Evolutionary conservation across 768 basidiomycete species (phyloP), one percentile per base, ranked within the genome.

Genomic region (Hemileccinum rubropunctum): DNA sequence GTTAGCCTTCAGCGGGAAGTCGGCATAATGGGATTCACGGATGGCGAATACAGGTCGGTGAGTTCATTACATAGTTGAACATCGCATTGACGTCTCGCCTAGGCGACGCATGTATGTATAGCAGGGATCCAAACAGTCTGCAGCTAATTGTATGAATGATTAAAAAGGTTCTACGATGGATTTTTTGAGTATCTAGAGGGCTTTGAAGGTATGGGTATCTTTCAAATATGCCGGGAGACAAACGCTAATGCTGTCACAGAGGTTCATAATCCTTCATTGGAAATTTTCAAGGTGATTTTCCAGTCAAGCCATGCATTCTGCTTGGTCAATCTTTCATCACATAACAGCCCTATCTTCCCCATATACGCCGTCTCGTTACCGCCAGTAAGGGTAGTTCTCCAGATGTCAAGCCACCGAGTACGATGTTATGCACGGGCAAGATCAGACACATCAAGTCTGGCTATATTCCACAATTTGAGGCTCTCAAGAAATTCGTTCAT

Each of bases 391-490:
- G 9, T 3, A 18, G 3, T 30, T 32, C 36, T 49, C 21, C 26
- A 65, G 63, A 63, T 11, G 50, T 40, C 23, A 60, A 53, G 33
- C 63, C 60, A 27, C 61, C 49, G 3, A 1, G 45, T 10, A 65
- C 63, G 38, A 56, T 50, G 12, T 12, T 65, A 3, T 65, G 62
- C 39, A 64, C 86, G 76, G 75, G 80, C 17, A 86, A 84, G 65
- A 81, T 87, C 53, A 80, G 66, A 67, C 76, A 83, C 40, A 78
- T 76, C 10, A 75, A 74, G 53, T 76, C 82, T 0, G 83, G 85
- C 57, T 86, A 85, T 58, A 61, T 81, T 9, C 75, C 82, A 21
- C 78, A 86, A 52, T 87, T 83, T 60, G 78, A 81, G 50, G 78
- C 73, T 42, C 67, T 85, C 50, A 86, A 83, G 64, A 68, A 64